Conservation (phyloP, 148 eudicot genomes). For the Chenopodium berlandieri region DNA sequence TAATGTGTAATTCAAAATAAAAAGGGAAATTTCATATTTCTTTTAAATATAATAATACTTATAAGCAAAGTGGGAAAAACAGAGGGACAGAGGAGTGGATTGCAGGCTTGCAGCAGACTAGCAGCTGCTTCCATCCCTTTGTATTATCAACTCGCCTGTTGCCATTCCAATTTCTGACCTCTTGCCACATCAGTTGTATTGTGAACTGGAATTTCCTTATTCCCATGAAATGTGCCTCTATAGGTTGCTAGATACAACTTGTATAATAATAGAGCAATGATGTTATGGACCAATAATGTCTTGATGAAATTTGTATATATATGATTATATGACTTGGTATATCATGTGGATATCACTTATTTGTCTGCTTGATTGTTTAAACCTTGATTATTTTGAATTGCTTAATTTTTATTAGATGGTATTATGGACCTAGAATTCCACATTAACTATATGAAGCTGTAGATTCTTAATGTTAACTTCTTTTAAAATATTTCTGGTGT, state of each 20-base stretch:
- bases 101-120: too few species aligned
- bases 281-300: too few species aligned
- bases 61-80: too few species aligned
- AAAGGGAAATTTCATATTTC: too few species aligned
- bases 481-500: constrained; percentile 2
- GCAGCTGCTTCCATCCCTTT: not conserved
- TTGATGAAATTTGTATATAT: too few species aligned
- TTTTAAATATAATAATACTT: too few species aligned
- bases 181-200: not conserved
- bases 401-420: too few species aligned
- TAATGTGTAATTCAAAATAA: too few species aligned
- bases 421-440: too few species aligned
- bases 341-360: not conserved
- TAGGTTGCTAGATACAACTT: not conserved
- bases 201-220: not conserved
- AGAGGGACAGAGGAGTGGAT: too few species aligned
- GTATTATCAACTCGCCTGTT: not conserved
- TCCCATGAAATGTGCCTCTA: not conserved
- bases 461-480: not conserved
- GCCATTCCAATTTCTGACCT: not conserved
- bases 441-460: not conserved
- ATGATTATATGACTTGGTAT: not conserved
- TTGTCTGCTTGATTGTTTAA: not conserved
- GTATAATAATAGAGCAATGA: not conserved
- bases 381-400: too few species aligned